Base-by-base conservation (phyloP, 805 yeast genomes). In the Clavispora fructus region DNA sequence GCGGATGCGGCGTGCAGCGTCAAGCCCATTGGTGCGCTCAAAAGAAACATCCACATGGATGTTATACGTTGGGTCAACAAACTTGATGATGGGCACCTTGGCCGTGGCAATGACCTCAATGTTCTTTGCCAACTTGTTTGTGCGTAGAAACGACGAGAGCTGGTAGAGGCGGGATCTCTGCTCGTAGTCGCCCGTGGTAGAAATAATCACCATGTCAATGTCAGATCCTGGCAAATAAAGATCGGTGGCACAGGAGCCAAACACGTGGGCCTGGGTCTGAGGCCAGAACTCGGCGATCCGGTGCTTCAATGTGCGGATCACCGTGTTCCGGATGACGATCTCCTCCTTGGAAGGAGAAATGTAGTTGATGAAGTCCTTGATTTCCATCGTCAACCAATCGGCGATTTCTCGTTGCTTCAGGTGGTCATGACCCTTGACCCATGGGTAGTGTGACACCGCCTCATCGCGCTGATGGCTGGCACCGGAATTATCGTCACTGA, bases 171-270 rank as follows among this genome's bases (percentile, higher is more conserved):
- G 69, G n/a, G 80, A 74, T 59, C 87, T 78, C 47, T 75, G 78
- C 56, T 79, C 89, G 54, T 78, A 75, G 51, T 74, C 77, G 2
- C 83, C 82, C 12, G 69, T 65, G 14, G 73, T 65, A 19, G 95
- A 85, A 4, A 83, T 71, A 23, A 92, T 78, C 39, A 91, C 97
- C 82, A 94, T 83, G 64, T 92, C 99, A 29, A 92, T 89, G 72
- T 92, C 99, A 0, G 97, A 88, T 1, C 96, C 96, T 0, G 98
- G 98, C 14, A 92, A 71, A 60, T 90, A 92, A 50, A 92, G 69
- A 60, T 91, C 97, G 0, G 97, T 91, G 0, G 98, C 96, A 63
- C 80, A 87, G 0, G 97, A 91, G 0, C 99, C 99, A 70, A 94
- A 92, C 7, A 91, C 95, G 51, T 83, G 83, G 5, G 86, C 79